These are phyloP conservation scores for Glaciozyma antarctica DNA, from an alignment of 768 basidiomycete species.

Conservation along the genomic window DNA sequence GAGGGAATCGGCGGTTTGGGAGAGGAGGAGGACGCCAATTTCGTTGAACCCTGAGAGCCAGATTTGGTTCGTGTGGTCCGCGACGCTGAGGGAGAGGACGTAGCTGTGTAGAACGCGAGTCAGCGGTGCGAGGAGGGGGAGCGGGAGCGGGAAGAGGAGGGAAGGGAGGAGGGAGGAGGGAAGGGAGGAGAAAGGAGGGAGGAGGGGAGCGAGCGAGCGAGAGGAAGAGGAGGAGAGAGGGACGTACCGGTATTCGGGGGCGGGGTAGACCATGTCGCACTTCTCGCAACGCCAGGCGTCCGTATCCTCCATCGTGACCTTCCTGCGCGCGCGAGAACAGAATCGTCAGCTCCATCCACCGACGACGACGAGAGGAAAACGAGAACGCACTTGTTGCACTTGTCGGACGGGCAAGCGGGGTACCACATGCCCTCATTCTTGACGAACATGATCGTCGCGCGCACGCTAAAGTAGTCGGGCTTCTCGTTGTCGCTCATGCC, in stretches of 20 bases:
- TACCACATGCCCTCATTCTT: slow-evolving; percentile 66
- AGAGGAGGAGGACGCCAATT: slow-evolving; percentile 64
- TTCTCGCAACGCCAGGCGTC: slow-evolving; percentile 83
- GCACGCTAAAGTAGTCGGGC: slow-evolving; percentile 64
- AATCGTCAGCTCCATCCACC: no score
- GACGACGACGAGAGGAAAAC: no score
- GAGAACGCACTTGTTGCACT: slow-evolving; percentile 59
- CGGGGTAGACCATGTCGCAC: slow-evolving; percentile 60
- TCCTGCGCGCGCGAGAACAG: slow-evolving; percentile 38
- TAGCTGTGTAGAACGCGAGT: slow-evolving; percentile 36
- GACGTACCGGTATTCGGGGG: slow-evolving; percentile 69
- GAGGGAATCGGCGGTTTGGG: slow-evolving; percentile 67
- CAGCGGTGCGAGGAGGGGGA: neutral
- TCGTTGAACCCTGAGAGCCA: slow-evolving; percentile 98
- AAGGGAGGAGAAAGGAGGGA: no score
- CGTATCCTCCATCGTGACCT: slow-evolving; percentile 59
- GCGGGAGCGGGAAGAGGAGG: neutral
- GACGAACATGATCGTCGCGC: slow-evolving; percentile 81
- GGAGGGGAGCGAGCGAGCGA: neutral
- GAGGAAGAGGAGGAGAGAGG: neutral
- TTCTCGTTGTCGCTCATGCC: slow-evolving; percentile 58
- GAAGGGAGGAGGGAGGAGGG: no score
- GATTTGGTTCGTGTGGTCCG: slow-evolving; percentile 79
- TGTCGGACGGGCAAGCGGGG: slow-evolving; percentile 69
- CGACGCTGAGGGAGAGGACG: slow-evolving; percentile 72